Evolutionary conservation across 2,329 filamentous ascomycete genomes (phyloP).

Genomic region (Intubia oerlemansii): DNA sequence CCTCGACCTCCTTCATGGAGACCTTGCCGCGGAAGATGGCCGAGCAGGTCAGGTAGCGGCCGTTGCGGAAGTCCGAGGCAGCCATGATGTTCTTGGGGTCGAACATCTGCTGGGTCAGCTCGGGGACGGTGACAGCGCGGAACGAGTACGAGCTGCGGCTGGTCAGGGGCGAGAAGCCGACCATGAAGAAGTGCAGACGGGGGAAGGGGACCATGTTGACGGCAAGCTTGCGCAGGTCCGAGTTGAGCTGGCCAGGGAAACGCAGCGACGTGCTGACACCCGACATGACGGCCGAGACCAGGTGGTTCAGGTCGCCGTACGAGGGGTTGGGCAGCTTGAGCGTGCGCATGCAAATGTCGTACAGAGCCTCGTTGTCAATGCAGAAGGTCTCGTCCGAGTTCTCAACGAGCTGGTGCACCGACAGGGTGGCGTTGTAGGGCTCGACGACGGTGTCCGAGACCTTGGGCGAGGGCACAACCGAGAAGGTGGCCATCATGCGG

Average conservation of each 20-base stretch:
- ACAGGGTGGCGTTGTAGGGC: slow-evolving; percentile 98
- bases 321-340: slow-evolving; percentile 97
- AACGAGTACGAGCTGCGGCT: slow-evolving; percentile 71
- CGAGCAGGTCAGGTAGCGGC: slow-evolving; percentile 97
- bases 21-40: slow-evolving; percentile 99
- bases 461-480: slow-evolving; percentile 95
- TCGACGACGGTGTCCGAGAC: slow-evolving; percentile 99
- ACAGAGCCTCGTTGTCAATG: slow-evolving; percentile 99
- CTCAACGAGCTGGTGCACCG: slow-evolving; percentile 96
- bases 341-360: slow-evolving; percentile 99
- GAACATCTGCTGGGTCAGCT: slow-evolving; percentile 99
- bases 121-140: slow-evolving; percentile 91
- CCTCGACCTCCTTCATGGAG: slow-evolving; percentile 99
- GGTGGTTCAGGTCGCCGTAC: slow-evolving; percentile 98
- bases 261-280: slow-evolving; percentile 96
- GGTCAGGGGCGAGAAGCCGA: slow-evolving; percentile 96
- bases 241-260: slow-evolving; percentile 99
- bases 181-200: slow-evolving; percentile 99
- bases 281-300: slow-evolving; percentile 98
- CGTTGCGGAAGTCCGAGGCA: slow-evolving; percentile 98
- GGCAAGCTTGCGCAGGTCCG: slow-evolving; percentile 95
- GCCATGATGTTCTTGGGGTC: slow-evolving; percentile 99
- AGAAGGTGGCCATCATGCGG: slow-evolving; percentile 99
- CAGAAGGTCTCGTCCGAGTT: slow-evolving; percentile 99
- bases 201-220: slow-evolving; percentile 99